A percentile compares a stretch with the other conserved stretches of the same genome.
These are phyloP conservation scores for Nemania serpens DNA, from an alignment of 2,329 filamentous ascomycete species.

Conservation along the genomic window DNA sequence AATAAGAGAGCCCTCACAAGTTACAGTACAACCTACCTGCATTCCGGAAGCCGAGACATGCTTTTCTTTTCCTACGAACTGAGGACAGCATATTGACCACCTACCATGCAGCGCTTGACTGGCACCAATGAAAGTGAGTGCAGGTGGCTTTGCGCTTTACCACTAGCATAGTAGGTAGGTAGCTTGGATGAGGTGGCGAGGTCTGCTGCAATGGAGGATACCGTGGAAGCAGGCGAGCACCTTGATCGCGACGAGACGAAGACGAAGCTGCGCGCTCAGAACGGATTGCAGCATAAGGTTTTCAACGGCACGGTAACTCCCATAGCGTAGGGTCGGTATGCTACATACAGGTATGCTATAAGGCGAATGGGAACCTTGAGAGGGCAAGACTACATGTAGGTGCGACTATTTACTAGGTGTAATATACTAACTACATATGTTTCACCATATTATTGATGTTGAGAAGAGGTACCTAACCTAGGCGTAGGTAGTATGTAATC, in stretches of 20 bases:
- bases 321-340: too few relatives aligned
- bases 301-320: too few relatives aligned
- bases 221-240: background rate
- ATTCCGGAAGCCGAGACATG: slow-evolving; percentile 12
- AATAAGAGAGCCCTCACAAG: background rate
- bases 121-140: background rate
- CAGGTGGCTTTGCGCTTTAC: background rate
- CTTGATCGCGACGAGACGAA: background rate
- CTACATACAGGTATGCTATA: background rate
- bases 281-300: too few relatives aligned
- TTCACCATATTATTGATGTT: background rate
- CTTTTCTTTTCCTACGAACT: background rate
- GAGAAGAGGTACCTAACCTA: too few relatives aligned
- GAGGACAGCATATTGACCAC: too few relatives aligned
- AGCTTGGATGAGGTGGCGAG: too few relatives aligned
- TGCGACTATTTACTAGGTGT: too few relatives aligned
- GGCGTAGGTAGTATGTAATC: background rate
- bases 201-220: background rate
- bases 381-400: background rate
- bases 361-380: background rate
- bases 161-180: too few relatives aligned
- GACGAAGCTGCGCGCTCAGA: too few relatives aligned
- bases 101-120: background rate
- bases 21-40: background rate
- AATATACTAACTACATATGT: too few relatives aligned